Conservation (phyloP, 179 eudicot genomes). For the Camellia oleifera region DNA sequence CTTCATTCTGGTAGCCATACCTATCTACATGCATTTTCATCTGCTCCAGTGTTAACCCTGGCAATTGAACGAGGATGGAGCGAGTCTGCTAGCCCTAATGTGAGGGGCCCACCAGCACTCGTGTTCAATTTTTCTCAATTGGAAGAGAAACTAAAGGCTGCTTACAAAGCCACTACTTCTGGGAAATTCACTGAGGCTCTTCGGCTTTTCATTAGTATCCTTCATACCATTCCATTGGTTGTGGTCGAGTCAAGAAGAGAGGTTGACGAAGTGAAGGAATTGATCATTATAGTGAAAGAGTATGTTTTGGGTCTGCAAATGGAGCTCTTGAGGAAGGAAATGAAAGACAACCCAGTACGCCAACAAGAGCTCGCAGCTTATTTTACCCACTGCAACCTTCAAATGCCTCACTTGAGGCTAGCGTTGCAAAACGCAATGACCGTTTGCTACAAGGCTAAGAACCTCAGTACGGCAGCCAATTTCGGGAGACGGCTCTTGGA, state of each 20-base stretch:
- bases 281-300: conserved; percentile 70
- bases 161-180: conserved; percentile 53
- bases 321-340: conserved; percentile 62
- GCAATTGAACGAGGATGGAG: conserved; percentile 90
- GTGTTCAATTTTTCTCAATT: conserved; percentile 66
- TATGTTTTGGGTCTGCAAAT: conserved; percentile 73
- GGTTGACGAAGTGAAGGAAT: conserved; percentile 77
- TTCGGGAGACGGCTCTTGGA: conserved; percentile 68
- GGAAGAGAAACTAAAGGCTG: conserved; percentile 76
- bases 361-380: conserved; percentile 86
- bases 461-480: conserved; percentile 56
- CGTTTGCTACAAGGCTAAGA: conserved; percentile 64
- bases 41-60: conserved; percentile 63
- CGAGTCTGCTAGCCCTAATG: conserved; percentile 73
- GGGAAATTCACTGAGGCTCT: conserved; percentile 76
- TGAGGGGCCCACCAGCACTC: conserved; percentile 79
- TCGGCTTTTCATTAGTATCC: conserved; percentile 43
- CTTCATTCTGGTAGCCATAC: conserved; percentile 69
- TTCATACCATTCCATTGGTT: conserved; percentile 65
- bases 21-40: conserved; percentile 59
- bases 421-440: conserved; percentile 74
- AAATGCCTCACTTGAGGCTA: conserved; percentile 67
- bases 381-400: conserved; percentile 81
- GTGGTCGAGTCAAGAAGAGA: conserved; percentile 74
- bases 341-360: conserved; percentile 54